phyloP scores from a whole-genome alignment of 2,329 filamentous ascomycete genomes.

The Trichophyton rubrum region DNA sequence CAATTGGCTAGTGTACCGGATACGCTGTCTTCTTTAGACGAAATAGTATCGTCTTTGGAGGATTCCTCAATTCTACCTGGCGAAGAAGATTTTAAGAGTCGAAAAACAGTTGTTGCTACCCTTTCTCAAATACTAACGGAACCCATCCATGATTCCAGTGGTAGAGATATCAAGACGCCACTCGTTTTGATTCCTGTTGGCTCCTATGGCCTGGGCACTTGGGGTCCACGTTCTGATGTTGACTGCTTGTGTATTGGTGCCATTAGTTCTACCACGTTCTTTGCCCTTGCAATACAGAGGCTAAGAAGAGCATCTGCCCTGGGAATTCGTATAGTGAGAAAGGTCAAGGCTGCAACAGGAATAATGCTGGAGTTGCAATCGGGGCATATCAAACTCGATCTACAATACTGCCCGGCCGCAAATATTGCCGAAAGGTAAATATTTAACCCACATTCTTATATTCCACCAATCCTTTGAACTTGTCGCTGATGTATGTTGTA shows the following conservation, averaged over 20 bases:
- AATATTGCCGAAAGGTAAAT: slow-evolving; percentile 40
- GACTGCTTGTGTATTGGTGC: slow-evolving; percentile 54
- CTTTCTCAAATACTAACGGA: slow-evolving; percentile 10
- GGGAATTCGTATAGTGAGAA: slow-evolving; percentile 42
- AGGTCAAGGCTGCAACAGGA: slow-evolving; percentile 46
- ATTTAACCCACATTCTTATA: background rate
- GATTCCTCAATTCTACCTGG: slow-evolving; percentile 6
- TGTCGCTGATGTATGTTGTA: background rate
- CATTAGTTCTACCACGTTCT: slow-evolving; percentile 50
- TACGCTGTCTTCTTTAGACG: background rate
- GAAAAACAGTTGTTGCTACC: slow-evolving; percentile 8
- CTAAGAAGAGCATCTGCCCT: slow-evolving; percentile 36
- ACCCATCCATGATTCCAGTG: slow-evolving; percentile 15
- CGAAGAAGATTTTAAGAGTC: slow-evolving; percentile 4
- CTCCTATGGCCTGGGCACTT: slow-evolving; percentile 52
- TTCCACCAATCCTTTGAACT: background rate
- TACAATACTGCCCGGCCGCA: slow-evolving; percentile 54
- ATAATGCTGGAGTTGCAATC: slow-evolving; percentile 54
- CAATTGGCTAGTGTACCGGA: background rate
- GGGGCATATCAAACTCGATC: slow-evolving; percentile 46
- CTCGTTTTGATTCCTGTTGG: slow-evolving; percentile 51
- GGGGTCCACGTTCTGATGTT: slow-evolving; percentile 49
- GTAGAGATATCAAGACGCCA: slow-evolving; percentile 17
- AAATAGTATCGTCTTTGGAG: slow-evolving; percentile 1
- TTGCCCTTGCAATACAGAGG: slow-evolving; percentile 44